A percentile compares a stretch with the other conserved stretches of the same genome.
Evolutionary conservation across 768 basidiomycete genomes (phyloP).

Genomic region (Harrya chromipes): DNA sequence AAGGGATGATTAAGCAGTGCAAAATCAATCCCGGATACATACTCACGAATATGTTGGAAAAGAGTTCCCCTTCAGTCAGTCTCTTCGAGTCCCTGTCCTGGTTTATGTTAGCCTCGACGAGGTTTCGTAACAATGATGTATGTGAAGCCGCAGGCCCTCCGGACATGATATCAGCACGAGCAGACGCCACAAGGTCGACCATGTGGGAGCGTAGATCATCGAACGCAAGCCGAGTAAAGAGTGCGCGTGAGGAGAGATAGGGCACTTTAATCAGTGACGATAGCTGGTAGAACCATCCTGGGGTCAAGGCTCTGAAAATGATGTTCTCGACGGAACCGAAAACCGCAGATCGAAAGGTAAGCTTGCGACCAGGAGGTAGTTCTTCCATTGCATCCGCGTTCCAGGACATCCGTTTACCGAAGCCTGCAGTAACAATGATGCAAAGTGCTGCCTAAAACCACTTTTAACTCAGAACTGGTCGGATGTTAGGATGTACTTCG

Average conservation of each 20-base stretch:
- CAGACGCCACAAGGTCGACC: constrained; percentile 38
- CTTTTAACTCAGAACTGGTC: neutral
- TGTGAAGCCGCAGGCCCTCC: constrained; percentile 24
- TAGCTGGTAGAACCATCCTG: constrained; percentile 32
- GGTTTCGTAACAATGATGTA: constrained; percentile 41
- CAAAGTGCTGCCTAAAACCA: constrained; percentile 34
- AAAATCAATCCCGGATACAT: neutral
- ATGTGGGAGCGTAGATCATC: constrained; percentile 39
- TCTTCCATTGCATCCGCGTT: constrained; percentile 26
- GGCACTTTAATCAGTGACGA: constrained; percentile 32
- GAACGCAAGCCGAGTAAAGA: constrained; percentile 31
- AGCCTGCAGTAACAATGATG: constrained; percentile 40
- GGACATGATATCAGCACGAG: constrained; percentile 35
- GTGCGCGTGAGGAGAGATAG: constrained; percentile 33
- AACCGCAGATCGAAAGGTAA: constrained; percentile 39
- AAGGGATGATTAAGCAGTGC: neutral
- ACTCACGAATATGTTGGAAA: constrained; percentile 49
- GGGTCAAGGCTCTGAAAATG: constrained; percentile 30
- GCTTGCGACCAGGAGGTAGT: constrained; percentile 29
- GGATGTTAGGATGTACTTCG: neutral
- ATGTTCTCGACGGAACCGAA: constrained; percentile 18
- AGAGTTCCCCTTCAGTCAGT: constrained; percentile 43
- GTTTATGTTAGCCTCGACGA: constrained; percentile 47
- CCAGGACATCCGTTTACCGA: constrained; percentile 38
- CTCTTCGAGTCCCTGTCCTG: constrained; percentile 29